Conservation (phyloP, 345 rosid genomes). For the Barbarea vulgaris region DNA sequence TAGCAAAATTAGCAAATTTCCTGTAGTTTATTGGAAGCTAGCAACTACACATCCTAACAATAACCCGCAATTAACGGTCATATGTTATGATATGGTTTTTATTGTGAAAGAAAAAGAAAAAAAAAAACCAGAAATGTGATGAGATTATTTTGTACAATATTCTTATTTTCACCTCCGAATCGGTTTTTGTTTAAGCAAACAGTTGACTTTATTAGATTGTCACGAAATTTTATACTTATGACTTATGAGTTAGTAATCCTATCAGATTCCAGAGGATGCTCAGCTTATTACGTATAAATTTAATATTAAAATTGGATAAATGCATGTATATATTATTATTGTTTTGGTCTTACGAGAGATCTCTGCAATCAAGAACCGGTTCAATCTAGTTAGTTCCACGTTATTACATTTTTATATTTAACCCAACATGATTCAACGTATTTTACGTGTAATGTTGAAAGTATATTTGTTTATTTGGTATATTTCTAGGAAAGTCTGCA, state of each 20-base stretch:
- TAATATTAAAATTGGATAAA: background rate
- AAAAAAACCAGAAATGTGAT: background rate
- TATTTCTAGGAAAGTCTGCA: conserved; percentile 29
- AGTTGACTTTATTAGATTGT: background rate
- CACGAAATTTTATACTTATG: background rate
- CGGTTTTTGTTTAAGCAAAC: background rate
- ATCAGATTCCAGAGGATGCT: background rate
- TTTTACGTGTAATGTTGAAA: conserved; percentile 30
- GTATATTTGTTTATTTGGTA: background rate
- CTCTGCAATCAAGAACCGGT: conserved; percentile 26
- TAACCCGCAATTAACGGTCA: conserved; percentile 36
- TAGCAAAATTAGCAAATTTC: conserved; percentile 26
- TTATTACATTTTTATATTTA: background rate
- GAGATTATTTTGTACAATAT: conserved; percentile 4
- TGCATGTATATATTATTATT: background rate
- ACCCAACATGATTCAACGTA: conserved; percentile 33
- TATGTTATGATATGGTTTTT: conserved; percentile 17
- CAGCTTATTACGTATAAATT: background rate
- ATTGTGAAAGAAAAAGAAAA: background rate
- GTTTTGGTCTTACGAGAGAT: conserved; percentile 42
- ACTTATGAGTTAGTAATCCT: background rate
- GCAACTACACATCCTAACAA: conserved; percentile 19
- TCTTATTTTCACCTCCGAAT: background rate
- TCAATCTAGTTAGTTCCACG: conserved; percentile 23
- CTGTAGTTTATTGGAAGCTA: conserved; percentile 15